Conservation (phyloP, 169 alveolate species). For the Cryptosporidium ryanae region DNA sequence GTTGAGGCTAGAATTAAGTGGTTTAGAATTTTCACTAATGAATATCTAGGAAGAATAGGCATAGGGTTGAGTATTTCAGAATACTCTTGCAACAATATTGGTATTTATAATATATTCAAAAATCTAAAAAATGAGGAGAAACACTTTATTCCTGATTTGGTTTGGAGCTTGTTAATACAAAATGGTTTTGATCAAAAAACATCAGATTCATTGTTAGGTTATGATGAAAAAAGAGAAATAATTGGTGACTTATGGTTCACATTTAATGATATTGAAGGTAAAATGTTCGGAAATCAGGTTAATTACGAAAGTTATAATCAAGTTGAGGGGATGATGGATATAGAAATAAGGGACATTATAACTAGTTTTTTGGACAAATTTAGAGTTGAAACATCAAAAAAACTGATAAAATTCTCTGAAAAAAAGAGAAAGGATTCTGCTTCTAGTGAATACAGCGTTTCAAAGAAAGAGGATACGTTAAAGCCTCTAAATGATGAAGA, state of each 20-base stretch:
- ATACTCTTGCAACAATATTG: not conserved
- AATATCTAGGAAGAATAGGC: constrained; percentile 53
- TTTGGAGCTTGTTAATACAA: constrained; percentile 29
- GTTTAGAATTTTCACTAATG: constrained; percentile 50
- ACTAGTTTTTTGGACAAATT: constrained; percentile 11
- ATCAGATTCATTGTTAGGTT: not conserved
- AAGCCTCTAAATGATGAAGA: constrained; percentile 33
- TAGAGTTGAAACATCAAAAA: constrained; percentile 1
- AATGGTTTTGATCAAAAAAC: constrained; percentile 18
- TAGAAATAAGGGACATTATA: constrained; percentile 53
- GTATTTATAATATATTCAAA: constrained; percentile 2
- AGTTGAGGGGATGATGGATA: constrained; percentile 9
- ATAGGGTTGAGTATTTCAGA: constrained; percentile 10
- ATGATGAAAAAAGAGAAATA: constrained; percentile 23
- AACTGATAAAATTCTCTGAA: constrained; percentile 11
- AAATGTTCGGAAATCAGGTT: not conserved
- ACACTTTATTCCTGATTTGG: not conserved
- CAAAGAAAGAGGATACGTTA: not conserved
- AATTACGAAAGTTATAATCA: not conserved
- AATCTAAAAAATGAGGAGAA: not conserved
- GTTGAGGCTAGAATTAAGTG: constrained; percentile 12
- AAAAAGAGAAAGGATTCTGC: not conserved
- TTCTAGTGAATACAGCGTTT: no score
- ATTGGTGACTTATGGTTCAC: constrained; percentile 16
- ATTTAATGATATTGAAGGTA: constrained; percentile 21